Percentiles rank a stretch among this genome's conserved stretches.
phyloP scores from a whole-genome alignment of 169 alveolate species.

The Plasmodium knowlesi region DNA sequence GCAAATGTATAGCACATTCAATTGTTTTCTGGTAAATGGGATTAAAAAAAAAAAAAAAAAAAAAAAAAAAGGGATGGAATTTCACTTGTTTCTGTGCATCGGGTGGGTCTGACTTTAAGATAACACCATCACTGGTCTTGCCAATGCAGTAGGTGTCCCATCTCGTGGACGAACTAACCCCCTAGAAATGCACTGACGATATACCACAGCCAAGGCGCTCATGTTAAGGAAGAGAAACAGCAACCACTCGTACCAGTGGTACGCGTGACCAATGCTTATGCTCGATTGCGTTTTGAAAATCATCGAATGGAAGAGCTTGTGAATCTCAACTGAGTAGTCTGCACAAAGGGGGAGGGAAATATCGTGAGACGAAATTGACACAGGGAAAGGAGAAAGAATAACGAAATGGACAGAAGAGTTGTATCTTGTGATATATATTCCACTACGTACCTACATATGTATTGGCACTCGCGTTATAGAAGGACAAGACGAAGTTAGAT shows the following conservation, averaged over 20 bases:
- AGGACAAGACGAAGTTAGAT: background rate
- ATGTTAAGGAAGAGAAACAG: background rate
- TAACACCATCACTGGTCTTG: background rate
- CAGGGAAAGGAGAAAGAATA: background rate
- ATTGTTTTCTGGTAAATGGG: background rate
- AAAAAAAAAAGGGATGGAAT: background rate
- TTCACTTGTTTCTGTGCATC: background rate
- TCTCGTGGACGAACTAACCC: conserved; percentile 3
- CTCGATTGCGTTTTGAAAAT: conserved; percentile 16
- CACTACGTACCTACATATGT: background rate
- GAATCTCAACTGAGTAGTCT: conserved; percentile 43
- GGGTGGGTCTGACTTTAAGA: background rate
- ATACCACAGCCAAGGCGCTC: background rate
- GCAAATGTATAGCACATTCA: background rate
- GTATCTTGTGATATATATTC: background rate
- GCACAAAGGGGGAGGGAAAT: background rate
- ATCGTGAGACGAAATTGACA: background rate
- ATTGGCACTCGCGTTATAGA: background rate
- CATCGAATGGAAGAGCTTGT: conserved; percentile 6
- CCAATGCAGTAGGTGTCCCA: background rate
- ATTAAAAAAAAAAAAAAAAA: background rate
- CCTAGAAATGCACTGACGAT: background rate
- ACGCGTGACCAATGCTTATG: conserved; percentile 23
- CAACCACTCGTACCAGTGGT: conserved; percentile 33
- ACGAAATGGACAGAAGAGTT: background rate